Conservation (phyloP, 164 flowering plant species). For the Piper betle region DNA sequence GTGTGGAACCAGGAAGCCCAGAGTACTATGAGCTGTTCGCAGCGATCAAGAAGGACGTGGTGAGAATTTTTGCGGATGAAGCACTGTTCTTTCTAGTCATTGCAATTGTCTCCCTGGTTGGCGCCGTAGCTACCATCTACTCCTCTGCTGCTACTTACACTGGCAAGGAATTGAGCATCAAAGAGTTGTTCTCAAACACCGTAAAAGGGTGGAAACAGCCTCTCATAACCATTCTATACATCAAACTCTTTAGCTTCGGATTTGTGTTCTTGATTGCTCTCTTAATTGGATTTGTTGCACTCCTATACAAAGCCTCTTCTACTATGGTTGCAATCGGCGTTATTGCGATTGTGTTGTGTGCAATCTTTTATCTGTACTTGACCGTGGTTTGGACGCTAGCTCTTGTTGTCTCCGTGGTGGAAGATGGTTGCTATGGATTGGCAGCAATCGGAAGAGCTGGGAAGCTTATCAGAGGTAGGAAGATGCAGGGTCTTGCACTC, state of each 20-base stretch:
- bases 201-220: constrained; percentile 10
- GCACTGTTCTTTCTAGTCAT: background rate
- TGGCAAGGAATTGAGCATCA: constrained; percentile 6
- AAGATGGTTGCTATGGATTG: constrained; percentile 8
- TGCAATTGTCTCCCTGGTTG: constrained; percentile 1
- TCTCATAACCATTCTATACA: constrained; percentile 12
- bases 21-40: constrained; percentile 3
- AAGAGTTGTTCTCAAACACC: constrained; percentile 5
- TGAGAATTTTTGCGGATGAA: constrained; percentile 1
- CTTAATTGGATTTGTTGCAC: background rate
- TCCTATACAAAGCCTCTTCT: background rate
- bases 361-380: constrained; percentile 1
- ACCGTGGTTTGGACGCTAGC: constrained; percentile 4
- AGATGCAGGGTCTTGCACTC: constrained; percentile 10
- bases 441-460: constrained; percentile 9
- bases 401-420: constrained; percentile 8
- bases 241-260: background rate
- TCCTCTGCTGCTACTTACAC: constrained; percentile 11
- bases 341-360: background rate
- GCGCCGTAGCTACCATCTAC: constrained; percentile 3
- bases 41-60: background rate
- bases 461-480: constrained; percentile 13
- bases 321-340: background rate
- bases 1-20: constrained; percentile 1
- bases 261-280: background rate